Conservation (phyloP, 441 rosid genomes). For the Euphorbia neoarborescens region DNA sequence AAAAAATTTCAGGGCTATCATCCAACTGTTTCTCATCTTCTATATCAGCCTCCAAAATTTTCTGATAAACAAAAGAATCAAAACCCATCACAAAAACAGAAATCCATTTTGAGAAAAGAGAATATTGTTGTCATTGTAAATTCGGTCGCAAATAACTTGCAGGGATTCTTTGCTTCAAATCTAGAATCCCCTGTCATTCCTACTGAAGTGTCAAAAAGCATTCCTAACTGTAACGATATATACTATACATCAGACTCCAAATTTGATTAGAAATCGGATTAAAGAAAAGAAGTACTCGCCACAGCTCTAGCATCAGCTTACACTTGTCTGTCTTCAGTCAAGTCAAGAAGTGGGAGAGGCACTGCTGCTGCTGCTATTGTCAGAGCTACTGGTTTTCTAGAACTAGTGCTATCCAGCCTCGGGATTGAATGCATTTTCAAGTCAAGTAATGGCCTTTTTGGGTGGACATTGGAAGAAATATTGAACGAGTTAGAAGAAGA, state of each 20-base stretch:
- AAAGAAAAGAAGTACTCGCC: slow-evolving; percentile 31
- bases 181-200: slow-evolving; percentile 78
- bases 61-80: slow-evolving; percentile 26
- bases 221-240: slow-evolving; percentile 6
- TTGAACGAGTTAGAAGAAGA: background rate
- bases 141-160: slow-evolving; percentile 30
- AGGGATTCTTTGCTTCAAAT: slow-evolving; percentile 84
- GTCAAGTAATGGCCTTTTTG: slow-evolving; percentile 3
- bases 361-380: slow-evolving; percentile 27
- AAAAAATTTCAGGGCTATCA: slow-evolving; percentile 85
- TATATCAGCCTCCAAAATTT: slow-evolving; percentile 77
- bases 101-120: background rate
- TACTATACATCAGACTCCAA: background rate
- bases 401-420: background rate
- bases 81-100: background rate
- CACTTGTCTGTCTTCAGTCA: slow-evolving; percentile 74
- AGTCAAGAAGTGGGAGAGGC: slow-evolving; percentile 62
- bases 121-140: background rate
- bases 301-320: slow-evolving; percentile 63
- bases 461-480: background rate
- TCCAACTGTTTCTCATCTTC: slow-evolving; percentile 87
- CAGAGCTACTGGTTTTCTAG: slow-evolving; percentile 10
- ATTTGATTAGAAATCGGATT: background rate
- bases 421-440: slow-evolving; percentile 1
- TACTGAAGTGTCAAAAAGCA: slow-evolving; percentile 6